Conservation (phyloP, 371 early-diverging fungal genomes). For the Lichtheimia corymbifera region DNA sequence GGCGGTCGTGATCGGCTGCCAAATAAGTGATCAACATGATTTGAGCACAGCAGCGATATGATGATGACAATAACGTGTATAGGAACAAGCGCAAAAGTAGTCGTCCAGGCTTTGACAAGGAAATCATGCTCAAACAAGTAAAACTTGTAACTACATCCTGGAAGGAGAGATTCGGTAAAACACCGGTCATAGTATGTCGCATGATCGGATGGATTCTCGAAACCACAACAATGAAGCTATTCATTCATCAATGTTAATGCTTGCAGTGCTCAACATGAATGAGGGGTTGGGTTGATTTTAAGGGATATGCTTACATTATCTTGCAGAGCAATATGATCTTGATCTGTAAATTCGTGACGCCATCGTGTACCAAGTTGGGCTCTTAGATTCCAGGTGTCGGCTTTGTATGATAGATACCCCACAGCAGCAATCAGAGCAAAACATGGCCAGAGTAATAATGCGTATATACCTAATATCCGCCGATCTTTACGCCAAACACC, state of each 20-base stretch:
- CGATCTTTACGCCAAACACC: conserved; percentile 23
- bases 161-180: conserved; percentile 29
- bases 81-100: conserved; percentile 25
- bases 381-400: conserved; percentile 29
- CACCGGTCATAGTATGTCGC: conserved; percentile 27
- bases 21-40: conserved; percentile 23
- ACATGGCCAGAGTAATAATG: conserved; percentile 29
- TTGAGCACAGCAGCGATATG: conserved; percentile 22
- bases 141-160: conserved; percentile 33
- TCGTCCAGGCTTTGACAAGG: conserved; percentile 21
- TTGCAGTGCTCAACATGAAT: not conserved
- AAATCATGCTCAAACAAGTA: conserved; percentile 25
- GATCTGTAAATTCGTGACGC: conserved; percentile 20
- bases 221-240: conserved; percentile 37
- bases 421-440: conserved; percentile 26
- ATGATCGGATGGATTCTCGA: conserved; percentile 37
- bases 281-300: not conserved
- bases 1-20: conserved; percentile 19
- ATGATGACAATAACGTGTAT: conserved; percentile 23
- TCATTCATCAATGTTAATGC: not conserved
- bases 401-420: conserved; percentile 29
- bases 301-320: conserved; percentile 21
- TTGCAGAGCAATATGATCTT: conserved; percentile 15
- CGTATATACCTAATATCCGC: conserved; percentile 19
- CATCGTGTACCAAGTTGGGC: conserved; percentile 28